Evolutionary conservation across 495 filamentous ascomycete species (phyloP), one percentile per base, ranked within the genome.

Genomic region (Neurospora sp.): DNA sequence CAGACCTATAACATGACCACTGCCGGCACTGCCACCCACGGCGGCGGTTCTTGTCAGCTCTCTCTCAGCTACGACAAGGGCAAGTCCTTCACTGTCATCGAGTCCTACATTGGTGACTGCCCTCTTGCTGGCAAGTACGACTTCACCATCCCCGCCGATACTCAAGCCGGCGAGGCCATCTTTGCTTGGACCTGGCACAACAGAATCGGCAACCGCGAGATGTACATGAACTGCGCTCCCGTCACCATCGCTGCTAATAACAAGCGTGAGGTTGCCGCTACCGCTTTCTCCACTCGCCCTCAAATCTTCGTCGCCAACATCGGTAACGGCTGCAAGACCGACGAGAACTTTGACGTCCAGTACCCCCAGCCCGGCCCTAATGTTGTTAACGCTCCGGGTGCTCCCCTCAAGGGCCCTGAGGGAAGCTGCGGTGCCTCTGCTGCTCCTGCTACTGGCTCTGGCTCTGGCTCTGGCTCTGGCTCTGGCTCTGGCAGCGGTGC

Each of bases 351-450:
- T 69, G 88, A 93, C 68, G 85, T 90, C 40, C 80, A 86, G 16
- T 96, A 89, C 81, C 92, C 92, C n/a, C 81, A 93, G 74, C 91
- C 93, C 8, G 93, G 93, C 69, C 82, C 84, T 8, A 86, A 90
- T 70, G 85, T 94, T 42, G 81, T 82, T 72, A 72, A 75, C 8
- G 70, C 44, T 70, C 76, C 71, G n/a, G 79, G 76, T 8, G 75
- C 74, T 69, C 79, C 73, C 40, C 69, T 78, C 40, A 74, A 42
- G 37, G 70, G 80, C 9, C 75, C 77, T 31, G 42, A 75, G 37
- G 77, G 77, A 12, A 78, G 69, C 76, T 75, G 77, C 71, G 74
- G 73, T 35, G 42, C 73, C 37, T 68, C 69, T 16, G 82, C 80
- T 37, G 65, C 72, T 27, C 70, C 38, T 38, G 38, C 70, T 37